Base-by-base conservation (phyloP, 2,329 filamentous ascomycete species). In the Aspergillus pseudotamarii region DNA sequence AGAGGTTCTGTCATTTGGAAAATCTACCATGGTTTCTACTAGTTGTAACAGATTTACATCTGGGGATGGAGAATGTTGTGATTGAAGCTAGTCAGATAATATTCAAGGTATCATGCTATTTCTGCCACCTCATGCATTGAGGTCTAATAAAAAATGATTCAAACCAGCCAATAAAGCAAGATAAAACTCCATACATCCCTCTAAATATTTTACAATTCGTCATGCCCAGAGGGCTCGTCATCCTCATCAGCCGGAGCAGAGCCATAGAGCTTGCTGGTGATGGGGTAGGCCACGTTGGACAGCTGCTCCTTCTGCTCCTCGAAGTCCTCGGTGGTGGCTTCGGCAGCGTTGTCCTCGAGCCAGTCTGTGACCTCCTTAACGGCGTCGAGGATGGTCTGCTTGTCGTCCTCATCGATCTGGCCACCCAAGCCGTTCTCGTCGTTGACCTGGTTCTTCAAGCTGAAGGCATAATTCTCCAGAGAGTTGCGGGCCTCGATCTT, bases 221-320 rank as follows among this genome's bases (percentile, higher is more conserved):
- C 91, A 81, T 94, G 91, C 64, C 78, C 80, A 69, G 81, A 78
- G 67, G 88, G 87, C 80, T 89, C 91, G 70, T 93, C 91, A 70
- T 92, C 91, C 65, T 89, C 90, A 67, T 82, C 85, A 63, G 84
- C 87, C 71, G 85, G 84, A 64, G 84, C 88, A 75, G 85, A 86
- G 72, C 87, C 83, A 86, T 97, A 97, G 76, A 97, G 87, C 89
- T 99, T 99, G 85, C 92, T 96, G 74, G 95, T 99, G 84, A 99
- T 99, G 72, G 95, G 95, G 85, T 98, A 97, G 60, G 95, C 95
- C 69, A 97, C 92, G 80, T 91, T 91, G 74, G 92, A 96, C 72
- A 99, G 88, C 88, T 97, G 97, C 91, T 99, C 94, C 87, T 96
- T 97, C 86, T 98, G 94, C 88, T 99, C 95, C 82, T 97, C 94